Conservation (phyloP, 345 rosid species). For the Salix arbutifolia region DNA sequence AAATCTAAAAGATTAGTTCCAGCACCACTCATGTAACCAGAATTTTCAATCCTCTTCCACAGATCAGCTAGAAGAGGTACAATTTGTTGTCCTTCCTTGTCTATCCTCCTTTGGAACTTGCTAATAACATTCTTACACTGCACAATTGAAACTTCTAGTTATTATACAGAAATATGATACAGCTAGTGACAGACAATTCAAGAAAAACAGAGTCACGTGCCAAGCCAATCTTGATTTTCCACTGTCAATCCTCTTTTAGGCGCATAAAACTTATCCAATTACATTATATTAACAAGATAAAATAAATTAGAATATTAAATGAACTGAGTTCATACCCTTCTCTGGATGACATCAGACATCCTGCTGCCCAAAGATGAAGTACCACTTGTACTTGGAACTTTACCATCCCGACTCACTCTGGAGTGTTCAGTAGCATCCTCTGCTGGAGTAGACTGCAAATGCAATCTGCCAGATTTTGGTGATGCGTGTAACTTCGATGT, state of each 20-base stretch:
- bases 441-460: constrained; percentile 39
- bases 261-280: background rate
- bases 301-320: background rate
- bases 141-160: constrained; percentile 22
- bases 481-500: constrained; percentile 61
- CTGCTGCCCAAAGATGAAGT: constrained; percentile 46
- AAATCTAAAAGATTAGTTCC: constrained; percentile 73
- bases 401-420: constrained; percentile 67
- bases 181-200: background rate
- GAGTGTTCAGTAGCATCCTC: constrained; percentile 55
- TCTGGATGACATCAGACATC: constrained; percentile 77
- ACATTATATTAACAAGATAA: background rate
- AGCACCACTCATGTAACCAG: constrained; percentile 56
- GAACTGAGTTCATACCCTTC: constrained; percentile 54
- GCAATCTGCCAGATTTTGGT: constrained; percentile 66
- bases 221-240: background rate
- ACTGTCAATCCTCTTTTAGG: background rate
- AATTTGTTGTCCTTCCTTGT: constrained; percentile 91
- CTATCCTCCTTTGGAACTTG: constrained; percentile 89
- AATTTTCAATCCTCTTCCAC: constrained; percentile 81
- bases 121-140: constrained; percentile 88
- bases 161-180: constrained; percentile 10
- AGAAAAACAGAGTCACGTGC: background rate
- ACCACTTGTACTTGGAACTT: constrained; percentile 44
- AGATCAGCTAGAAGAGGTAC: constrained; percentile 82